Percentiles rank a stretch among this genome's conserved stretches.
Evolutionary conservation across 345 rosid species (phyloP).

Genomic region (Eucalyptus coolabah): DNA sequence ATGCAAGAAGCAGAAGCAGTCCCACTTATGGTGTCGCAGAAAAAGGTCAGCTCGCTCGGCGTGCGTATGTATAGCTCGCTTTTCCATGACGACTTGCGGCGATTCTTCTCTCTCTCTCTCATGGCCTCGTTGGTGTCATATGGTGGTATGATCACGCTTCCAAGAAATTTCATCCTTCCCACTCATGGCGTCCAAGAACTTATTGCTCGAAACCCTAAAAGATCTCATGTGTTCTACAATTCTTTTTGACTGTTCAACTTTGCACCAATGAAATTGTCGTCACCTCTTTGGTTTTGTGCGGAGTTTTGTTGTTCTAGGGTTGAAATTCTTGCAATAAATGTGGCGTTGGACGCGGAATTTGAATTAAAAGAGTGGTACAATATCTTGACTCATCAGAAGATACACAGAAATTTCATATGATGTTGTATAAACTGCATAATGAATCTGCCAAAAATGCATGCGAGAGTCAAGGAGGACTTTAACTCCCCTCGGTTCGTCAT

Average conservation of each 20-base stretch:
- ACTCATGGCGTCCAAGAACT: background rate
- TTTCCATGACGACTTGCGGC: background rate
- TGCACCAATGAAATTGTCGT: background rate
- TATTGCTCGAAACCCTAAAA: background rate
- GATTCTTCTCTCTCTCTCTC: background rate
- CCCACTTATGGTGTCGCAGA: background rate
- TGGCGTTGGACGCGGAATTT: background rate
- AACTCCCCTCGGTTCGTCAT: background rate
- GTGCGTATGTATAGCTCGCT: background rate
- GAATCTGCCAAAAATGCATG: background rate
- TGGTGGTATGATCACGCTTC: background rate
- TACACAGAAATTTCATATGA: background rate
- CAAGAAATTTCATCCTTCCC: background rate
- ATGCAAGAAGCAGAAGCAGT: background rate
- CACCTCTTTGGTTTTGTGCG: background rate
- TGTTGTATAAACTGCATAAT: background rate
- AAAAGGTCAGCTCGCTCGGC: background rate
- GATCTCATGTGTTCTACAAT: background rate
- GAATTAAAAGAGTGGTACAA: background rate
- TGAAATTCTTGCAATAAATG: background rate
- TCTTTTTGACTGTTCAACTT: background rate
- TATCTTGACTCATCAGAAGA: background rate
- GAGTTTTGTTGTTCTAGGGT: background rate
- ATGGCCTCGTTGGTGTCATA: background rate
- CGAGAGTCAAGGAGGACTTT: background rate